Conservation (phyloP, 306 rosid genomes). For the Dryas octopetala region DNA sequence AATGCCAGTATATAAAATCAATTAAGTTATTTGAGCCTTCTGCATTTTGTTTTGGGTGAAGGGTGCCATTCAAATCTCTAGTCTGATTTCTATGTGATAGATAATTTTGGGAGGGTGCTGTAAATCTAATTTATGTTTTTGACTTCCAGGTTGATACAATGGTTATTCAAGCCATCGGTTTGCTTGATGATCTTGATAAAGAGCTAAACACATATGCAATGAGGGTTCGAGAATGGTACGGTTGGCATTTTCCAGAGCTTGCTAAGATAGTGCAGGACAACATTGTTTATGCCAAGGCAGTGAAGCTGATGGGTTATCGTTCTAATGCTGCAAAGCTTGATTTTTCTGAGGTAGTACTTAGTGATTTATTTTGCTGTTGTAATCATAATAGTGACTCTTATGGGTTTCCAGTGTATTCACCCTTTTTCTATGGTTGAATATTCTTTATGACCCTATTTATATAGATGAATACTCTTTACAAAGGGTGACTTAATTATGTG, state of each 20-base stretch:
- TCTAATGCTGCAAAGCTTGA: conserved; percentile 77
- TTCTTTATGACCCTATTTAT: neutral
- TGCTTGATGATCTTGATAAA: conserved; percentile 96
- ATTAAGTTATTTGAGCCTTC: neutral
- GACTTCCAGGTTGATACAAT: conserved; percentile 81
- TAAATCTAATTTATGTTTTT: neutral
- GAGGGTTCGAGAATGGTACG: conserved; percentile 99
- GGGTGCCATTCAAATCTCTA: neutral
- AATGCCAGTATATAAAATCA: neutral
- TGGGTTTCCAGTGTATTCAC: neutral
- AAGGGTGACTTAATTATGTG: neutral
- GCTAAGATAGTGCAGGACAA: conserved; percentile 82
- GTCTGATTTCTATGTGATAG: neutral
- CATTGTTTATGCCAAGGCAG: conserved; percentile 76
- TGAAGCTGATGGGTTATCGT: conserved; percentile 92
- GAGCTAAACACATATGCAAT: conserved; percentile 92
- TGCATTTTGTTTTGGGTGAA: neutral
- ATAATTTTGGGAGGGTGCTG: neutral
- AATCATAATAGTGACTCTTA: neutral
- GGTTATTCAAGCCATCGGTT: conserved; percentile 96
- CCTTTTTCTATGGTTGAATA: neutral
- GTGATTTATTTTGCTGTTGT: neutral
- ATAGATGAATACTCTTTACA: neutral
- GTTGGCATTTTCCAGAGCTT: conserved; percentile 99
- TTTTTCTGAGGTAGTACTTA: conserved; percentile 73